These are phyloP conservation scores for Neofusicoccum umdonicola DNA, from an alignment of 2,329 filamentous ascomycete species.

Conservation along the genomic window DNA sequence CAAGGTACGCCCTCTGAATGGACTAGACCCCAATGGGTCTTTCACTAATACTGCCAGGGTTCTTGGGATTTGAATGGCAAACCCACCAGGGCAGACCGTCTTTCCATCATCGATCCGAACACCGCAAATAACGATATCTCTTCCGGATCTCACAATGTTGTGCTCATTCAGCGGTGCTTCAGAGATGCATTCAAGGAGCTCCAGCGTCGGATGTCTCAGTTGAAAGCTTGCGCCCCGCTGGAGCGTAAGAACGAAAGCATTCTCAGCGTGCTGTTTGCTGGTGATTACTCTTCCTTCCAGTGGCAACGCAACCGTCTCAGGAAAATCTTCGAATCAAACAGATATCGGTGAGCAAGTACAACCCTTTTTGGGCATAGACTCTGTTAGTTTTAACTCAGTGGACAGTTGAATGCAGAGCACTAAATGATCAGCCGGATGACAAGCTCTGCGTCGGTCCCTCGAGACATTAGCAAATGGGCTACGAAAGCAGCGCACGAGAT, in stretches of 20 bases:
- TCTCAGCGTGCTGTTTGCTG: constrained; percentile 69
- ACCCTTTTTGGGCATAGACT: neutral
- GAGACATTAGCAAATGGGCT: no score
- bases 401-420: no score
- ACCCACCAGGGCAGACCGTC: constrained; percentile 49
- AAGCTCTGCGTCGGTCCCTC: no score
- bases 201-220: constrained; percentile 55
- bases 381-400: no score
- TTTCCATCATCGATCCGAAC: constrained; percentile 93
- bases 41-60: neutral
- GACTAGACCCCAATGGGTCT: neutral
- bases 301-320: constrained; percentile 58
- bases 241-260: constrained; percentile 53
- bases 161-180: constrained; percentile 68
- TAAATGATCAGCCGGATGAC: no score
- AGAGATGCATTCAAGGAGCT: constrained; percentile 42
- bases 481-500: no score
- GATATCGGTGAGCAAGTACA: neutral
- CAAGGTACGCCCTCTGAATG: constrained; percentile 60
- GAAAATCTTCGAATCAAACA: neutral
- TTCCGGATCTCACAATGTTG: constrained; percentile 73
- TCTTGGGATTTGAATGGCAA: constrained; percentile 30
- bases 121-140: constrained; percentile 83
- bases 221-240: constrained; percentile 37
- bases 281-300: constrained; percentile 74